These are phyloP conservation scores for Tricladium varicosporioides DNA, from an alignment of 2,329 filamentous ascomycete genomes.

Conservation along the genomic window DNA sequence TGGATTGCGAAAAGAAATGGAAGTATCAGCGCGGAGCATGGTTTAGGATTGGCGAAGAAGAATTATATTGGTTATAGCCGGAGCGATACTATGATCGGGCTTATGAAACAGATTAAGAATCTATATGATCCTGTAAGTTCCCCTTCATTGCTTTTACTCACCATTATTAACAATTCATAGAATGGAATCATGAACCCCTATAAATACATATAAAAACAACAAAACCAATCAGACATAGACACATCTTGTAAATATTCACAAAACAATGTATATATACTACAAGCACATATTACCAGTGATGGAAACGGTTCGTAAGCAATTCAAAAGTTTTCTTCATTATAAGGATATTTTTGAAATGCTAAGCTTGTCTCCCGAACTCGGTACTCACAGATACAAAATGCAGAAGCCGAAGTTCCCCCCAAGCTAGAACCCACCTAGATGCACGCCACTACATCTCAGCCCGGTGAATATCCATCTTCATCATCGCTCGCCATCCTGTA, in stretches of 20 bases:
- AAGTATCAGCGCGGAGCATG: slow-evolving; percentile 96
- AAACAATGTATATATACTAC: not conserved
- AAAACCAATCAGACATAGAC: not conserved
- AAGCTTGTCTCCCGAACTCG: not conserved
- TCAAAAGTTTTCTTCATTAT: not conserved
- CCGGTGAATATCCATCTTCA: not conserved
- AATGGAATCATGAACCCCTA: slow-evolving; percentile 99
- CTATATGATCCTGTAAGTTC: slow-evolving; percentile 86
- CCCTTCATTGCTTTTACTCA: not conserved
- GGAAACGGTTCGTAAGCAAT: not conserved
- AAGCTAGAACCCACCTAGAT: not conserved
- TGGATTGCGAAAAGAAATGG: slow-evolving; percentile 88
- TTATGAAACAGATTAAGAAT: slow-evolving; percentile 96
- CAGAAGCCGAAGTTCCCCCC: not conserved
- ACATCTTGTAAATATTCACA: not conserved
- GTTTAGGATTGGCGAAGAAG: slow-evolving; percentile 92
- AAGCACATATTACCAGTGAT: too few relatives aligned
- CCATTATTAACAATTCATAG: slow-evolving; percentile 44
- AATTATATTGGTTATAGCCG: slow-evolving; percentile 92
- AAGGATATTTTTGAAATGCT: not conserved
- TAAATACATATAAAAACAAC: slow-evolving; percentile 71
- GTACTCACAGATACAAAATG: not conserved
- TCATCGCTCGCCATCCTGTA: not conserved
- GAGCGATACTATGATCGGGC: slow-evolving; percentile 76
- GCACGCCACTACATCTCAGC: not conserved